These are phyloP conservation scores for Erodium texanum DNA, from an alignment of 441 rosid species.

Conservation along the genomic window DNA sequence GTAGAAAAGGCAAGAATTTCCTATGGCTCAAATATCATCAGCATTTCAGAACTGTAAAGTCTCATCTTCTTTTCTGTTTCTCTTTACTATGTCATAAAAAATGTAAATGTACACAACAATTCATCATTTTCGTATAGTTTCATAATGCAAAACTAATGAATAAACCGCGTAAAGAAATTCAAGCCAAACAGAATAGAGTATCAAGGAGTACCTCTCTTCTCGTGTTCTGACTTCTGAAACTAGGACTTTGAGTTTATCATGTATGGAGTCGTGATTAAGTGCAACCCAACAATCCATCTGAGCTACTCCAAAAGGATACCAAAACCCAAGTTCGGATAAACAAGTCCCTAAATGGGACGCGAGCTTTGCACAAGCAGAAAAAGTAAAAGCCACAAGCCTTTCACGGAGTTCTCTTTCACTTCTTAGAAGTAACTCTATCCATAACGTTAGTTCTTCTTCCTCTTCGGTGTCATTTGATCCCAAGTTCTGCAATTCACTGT, in stretches of 20 bases:
- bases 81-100: neutral
- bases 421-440: constrained; percentile 54
- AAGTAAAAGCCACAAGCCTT: constrained; percentile 57
- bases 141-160: too few species aligned
- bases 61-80: neutral
- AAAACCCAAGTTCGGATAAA: constrained; percentile 24
- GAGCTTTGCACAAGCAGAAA: constrained; percentile 35
- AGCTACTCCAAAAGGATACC: constrained; percentile 58
- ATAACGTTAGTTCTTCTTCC: constrained; percentile 30
- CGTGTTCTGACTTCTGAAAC: constrained; percentile 33
- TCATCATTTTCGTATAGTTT: too few species aligned
- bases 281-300: constrained; percentile 76
- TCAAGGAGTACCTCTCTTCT: constrained; percentile 34
- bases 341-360: constrained; percentile 22
- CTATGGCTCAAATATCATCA: neutral
- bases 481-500: constrained; percentile 28
- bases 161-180: too few species aligned
- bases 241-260: constrained; percentile 36
- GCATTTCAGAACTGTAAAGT: neutral
- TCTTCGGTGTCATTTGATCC: constrained; percentile 23
- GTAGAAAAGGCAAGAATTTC: neutral
- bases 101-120: neutral
- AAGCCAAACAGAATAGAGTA: neutral
- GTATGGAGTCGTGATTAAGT: constrained; percentile 24
- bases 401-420: constrained; percentile 77